Percentiles rank a stretch among this genome's conserved stretches.
Evolutionary conservation across 1,284 basidiomycete genomes (phyloP).

Genomic region (Garcileccinum viscosum): DNA sequence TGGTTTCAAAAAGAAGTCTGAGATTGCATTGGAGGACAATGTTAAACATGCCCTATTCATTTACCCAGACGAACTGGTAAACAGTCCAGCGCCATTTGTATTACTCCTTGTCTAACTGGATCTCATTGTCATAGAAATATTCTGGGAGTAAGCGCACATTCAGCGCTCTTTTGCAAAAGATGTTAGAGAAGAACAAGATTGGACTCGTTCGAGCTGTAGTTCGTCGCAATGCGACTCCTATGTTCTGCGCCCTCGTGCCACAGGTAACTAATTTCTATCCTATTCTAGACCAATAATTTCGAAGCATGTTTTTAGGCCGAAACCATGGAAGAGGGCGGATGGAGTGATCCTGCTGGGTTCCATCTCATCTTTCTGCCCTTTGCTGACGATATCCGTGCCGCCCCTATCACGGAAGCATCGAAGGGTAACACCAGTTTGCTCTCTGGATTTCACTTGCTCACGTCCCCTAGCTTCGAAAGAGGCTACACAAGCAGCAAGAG

Average conservation of each 20-base stretch:
- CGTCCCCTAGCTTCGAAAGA: constrained; percentile 65
- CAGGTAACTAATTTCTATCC: constrained; percentile 59
- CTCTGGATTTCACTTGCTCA: not conserved
- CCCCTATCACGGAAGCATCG: constrained; percentile 63
- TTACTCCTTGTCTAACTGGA: not conserved
- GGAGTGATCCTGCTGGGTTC: constrained; percentile 88
- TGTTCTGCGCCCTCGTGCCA: constrained; percentile 87
- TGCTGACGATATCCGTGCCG: constrained; percentile 89
- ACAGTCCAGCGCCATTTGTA: constrained; percentile 20
- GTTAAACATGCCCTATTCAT: constrained; percentile 92
- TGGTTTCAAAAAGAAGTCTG: constrained; percentile 84
- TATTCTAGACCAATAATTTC: not conserved
- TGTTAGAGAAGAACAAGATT: constrained; percentile 83
- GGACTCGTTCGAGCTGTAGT: constrained; percentile 79
- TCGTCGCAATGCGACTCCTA: constrained; percentile 76
- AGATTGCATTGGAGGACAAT: constrained; percentile 86
- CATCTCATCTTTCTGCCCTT: constrained; percentile 92
- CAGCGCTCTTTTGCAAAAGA: constrained; percentile 83
- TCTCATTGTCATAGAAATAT: constrained; percentile 59
- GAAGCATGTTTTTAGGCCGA: constrained; percentile 60
- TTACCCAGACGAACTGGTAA: constrained; percentile 88
- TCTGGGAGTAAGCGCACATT: constrained; percentile 93
- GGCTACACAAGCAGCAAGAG: constrained; percentile 71
- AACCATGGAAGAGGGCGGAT: constrained; percentile 72
- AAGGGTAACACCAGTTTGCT: constrained; percentile 50